phyloP scores from a whole-genome alignment of 1,139 yeast genomes.

The Kluyveromyces marxianus region DNA sequence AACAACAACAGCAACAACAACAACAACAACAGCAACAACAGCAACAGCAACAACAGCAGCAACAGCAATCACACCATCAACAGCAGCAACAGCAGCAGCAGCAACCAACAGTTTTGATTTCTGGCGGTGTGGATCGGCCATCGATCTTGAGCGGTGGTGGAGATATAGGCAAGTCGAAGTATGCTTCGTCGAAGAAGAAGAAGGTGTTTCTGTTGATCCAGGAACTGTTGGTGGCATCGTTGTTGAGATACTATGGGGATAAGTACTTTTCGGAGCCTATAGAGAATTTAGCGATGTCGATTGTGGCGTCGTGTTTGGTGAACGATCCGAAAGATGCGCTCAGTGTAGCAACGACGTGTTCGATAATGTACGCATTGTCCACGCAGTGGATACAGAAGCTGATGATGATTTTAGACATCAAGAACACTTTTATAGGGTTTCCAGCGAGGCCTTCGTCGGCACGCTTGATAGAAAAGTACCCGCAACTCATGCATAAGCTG shows the following conservation, averaged over 20 bases:
- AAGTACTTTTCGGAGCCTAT: conserved; percentile 20
- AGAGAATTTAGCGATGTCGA: conserved; percentile 24
- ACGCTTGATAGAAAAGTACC: neutral
- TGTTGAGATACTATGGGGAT: conserved; percentile 18
- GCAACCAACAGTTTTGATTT: too few relatives aligned
- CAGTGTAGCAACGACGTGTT: conserved; percentile 23
- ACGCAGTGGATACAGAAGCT: conserved; percentile 8
- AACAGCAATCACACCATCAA: too few relatives aligned
- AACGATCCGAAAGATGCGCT: conserved; percentile 26
- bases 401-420: conserved; percentile 2
- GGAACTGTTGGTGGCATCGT: conserved; percentile 17
- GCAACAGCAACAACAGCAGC: too few relatives aligned
- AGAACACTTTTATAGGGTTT: neutral
- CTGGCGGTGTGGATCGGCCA: too few relatives aligned
- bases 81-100: too few relatives aligned
- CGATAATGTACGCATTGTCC: conserved; percentile 22
- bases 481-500: neutral
- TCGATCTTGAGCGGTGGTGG: neutral
- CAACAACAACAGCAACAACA: too few relatives aligned
- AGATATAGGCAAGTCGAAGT: neutral
- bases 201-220: conserved; percentile 8
- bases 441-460: conserved; percentile 6
- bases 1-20: too few relatives aligned
- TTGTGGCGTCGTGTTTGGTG: conserved; percentile 26
- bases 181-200: neutral